Base-by-base conservation (phyloP, 2,329 filamentous ascomycete genomes). In the Chaetoscypha palmicola region DNA sequence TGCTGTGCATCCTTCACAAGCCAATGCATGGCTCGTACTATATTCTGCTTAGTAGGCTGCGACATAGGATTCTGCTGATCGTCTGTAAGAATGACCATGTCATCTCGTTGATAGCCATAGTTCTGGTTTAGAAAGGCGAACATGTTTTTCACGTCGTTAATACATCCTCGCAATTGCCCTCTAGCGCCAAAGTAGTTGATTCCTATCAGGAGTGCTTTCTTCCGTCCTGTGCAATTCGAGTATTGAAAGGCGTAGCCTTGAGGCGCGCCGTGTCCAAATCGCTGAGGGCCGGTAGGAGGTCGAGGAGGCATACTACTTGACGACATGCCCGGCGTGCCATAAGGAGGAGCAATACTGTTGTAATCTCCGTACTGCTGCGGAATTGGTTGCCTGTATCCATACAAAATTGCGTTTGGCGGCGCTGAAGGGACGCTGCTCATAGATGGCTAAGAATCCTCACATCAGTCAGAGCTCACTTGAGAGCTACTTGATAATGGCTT, bases 91-190 rank as follows among this genome's bases (percentile, higher is more conserved):
- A 91, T 82, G n/a, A 97, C 90, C 90, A 96, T 97, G 62, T 96
- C 90, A 65, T 96, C 90, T 48, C 88, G 74, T 66, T 87, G 89
- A 66, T 96, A 97, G 19, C 86, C 85, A 64, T 92, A 96, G 61
- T 87, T 81, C 65, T 90, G 79, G 48, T 86, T 87, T 45, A 96
- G 70, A 62, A 94, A 96, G 35, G 76, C 75, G n/a, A 88, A 94
- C 86, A 97, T 94, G 69, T 96, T 96, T 67, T 90, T 86, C 32
- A 95, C 90, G 62, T 97, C 91, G 62, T 97, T 96, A 71, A 96
- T 95, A 62, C 91, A 96, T 34, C 91, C 91, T 45, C 88, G 76
- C 34, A 96, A 73, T 69, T 95, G 86, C 16, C 89, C 90, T 44
- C 86, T 80, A 68, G 95, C 89, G 39, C 85, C 82, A 62, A 95